phyloP scores from a whole-genome alignment of 768 basidiomycete genomes.

The Agrocybe chaxingu region DNA sequence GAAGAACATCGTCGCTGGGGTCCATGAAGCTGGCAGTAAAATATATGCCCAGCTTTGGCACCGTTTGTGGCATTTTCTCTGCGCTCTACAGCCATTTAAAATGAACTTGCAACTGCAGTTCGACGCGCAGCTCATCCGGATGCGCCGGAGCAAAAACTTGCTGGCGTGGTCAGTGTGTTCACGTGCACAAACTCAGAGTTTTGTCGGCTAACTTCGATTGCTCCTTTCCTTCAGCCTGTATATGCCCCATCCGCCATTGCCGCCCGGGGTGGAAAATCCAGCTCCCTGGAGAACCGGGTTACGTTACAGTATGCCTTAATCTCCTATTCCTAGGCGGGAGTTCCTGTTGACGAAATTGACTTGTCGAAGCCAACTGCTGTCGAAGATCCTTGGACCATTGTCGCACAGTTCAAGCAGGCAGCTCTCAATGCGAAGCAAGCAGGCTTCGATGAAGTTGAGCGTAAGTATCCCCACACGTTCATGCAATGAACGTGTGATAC shows the following conservation, averaged over 20 bases:
- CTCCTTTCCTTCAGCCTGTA: conserved; percentile 30
- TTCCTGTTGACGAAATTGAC: background rate
- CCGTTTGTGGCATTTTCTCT: background rate
- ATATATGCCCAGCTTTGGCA: conserved; percentile 39
- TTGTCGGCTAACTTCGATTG: background rate
- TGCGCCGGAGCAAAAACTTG: conserved; percentile 33
- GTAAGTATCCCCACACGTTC: conserved; percentile 18
- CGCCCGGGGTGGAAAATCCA: conserved; percentile 35
- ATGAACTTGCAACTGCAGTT: conserved; percentile 13
- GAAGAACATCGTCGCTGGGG: conserved; percentile 39
- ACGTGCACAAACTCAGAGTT: background rate
- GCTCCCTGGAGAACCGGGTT: conserved; percentile 33
- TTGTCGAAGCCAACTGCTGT: conserved; percentile 29
- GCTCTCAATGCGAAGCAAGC: conserved; percentile 45
- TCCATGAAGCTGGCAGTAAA: conserved; percentile 38
- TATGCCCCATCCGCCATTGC: conserved; percentile 39
- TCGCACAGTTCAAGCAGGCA: conserved; percentile 36
- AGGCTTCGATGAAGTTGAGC: conserved; percentile 53
- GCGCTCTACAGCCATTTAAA: too few relatives aligned
- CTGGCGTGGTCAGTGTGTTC: conserved; percentile 24
- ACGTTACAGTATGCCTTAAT: conserved; percentile 30
- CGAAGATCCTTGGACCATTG: conserved; percentile 36
- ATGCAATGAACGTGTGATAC: background rate
- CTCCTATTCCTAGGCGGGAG: background rate
- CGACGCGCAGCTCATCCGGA: conserved; percentile 36